phyloP scores from a whole-genome alignment of 106 monocot genomes.

The Dendrobium huoshanense region DNA sequence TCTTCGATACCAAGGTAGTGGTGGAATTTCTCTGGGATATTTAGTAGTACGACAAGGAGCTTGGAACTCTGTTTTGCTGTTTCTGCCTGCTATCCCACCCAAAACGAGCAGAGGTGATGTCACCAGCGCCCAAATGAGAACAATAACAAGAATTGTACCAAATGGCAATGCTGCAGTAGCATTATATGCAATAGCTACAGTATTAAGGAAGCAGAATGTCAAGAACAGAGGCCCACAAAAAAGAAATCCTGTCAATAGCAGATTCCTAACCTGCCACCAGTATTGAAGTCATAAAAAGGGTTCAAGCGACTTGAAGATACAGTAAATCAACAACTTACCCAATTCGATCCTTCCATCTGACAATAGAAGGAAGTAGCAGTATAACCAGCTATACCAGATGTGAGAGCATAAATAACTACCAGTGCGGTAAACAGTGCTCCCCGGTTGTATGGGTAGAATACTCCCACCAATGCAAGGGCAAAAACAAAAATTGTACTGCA shows the following conservation, averaged over 20 bases:
- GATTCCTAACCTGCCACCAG: constrained; percentile 55
- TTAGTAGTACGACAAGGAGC: constrained; percentile 68
- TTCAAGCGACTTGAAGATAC: not conserved
- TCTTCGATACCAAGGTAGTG: constrained; percentile 54
- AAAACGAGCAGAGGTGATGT: constrained; percentile 68
- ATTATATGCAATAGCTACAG: constrained; percentile 59
- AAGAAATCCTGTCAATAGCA: constrained; percentile 57
- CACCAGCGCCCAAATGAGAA: constrained; percentile 74
- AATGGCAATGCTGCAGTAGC: constrained; percentile 73
- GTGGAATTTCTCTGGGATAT: constrained; percentile 67
- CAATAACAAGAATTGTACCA: constrained; percentile 67
- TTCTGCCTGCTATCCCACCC: constrained; percentile 75
- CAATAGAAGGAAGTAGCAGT: constrained; percentile 68
- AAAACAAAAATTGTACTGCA: constrained; percentile 62
- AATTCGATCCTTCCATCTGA: constrained; percentile 66
- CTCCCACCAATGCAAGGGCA: constrained; percentile 59
- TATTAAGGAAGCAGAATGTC: constrained; percentile 78
- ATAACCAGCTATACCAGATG: constrained; percentile 71
- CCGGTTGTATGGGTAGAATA: constrained; percentile 75
- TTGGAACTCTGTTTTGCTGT: constrained; percentile 58
- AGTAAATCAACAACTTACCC: constrained; percentile 22
- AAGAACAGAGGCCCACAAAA: constrained; percentile 75
- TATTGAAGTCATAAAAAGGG: not conserved
- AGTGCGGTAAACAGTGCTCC: constrained; percentile 76
- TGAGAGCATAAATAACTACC: constrained; percentile 75